Base-by-base conservation (phyloP, 495 filamentous ascomycete genomes). In the Hyaloscypha variabilis region DNA sequence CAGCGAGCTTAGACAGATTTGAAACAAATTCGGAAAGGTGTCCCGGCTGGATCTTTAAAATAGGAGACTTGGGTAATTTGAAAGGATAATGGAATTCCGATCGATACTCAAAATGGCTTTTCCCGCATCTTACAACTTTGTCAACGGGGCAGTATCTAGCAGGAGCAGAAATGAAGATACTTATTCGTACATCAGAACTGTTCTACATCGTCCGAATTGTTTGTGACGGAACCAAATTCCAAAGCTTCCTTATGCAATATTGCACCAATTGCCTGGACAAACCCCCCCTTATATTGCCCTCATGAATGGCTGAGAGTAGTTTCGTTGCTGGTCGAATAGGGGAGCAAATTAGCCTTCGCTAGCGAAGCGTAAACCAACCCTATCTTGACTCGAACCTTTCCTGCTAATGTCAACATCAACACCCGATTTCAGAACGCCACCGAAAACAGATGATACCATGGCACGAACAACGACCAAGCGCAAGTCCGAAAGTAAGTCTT, bases 401-500 rank as follows among this genome's bases (percentile, higher is more conserved):
- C n/a, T n/a, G n/a, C n/a, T n/a, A n/a, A n/a, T n/a, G n/a, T n/a
- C n/a, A n/a, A n/a, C n/a, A n/a, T n/a, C n/a, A n/a, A n/a, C n/a
- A n/a, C n/a, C n/a, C n/a, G n/a, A n/a, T n/a, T 46, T 46, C 39
- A 46, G 17, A 14, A 17, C 39, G 13, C 3, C 39, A 17, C 4
- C 1, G 39, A 10, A 4, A 3, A 46, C 39, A 3, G 39, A 14
- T n/a, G 26, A 24, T 23, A 17, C 51, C 25, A 70, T 67, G 65
- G 62, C 61, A 17, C 39, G 30, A 25, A 23, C 61, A 28, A 31
- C 59, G 0, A 28, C 26, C 46, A 70, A 70, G 29, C 64, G 68
- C 60, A 70, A 70, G 30, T 70, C 68, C 11, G 68, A 70, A 30
- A 51, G 68, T 67, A 55, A 34, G 54, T 34, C 8, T 8, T 39